phyloP scores from a whole-genome alignment of 768 basidiomycete genomes.

The Melanogaster broomeanus region DNA sequence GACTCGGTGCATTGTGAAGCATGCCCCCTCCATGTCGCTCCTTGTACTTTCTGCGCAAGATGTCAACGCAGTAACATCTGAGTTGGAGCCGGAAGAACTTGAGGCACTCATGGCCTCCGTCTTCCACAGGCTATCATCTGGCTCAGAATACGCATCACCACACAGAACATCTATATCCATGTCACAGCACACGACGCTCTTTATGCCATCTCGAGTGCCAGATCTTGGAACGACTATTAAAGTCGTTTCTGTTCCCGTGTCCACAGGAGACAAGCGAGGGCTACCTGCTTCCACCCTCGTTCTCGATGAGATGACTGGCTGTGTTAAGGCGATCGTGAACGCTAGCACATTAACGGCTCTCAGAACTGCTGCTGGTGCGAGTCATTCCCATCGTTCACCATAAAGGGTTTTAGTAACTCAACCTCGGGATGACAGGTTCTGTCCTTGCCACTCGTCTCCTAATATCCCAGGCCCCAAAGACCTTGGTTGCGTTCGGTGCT shows the following conservation, averaged over 20 bases:
- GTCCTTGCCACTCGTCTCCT: conserved; percentile 64
- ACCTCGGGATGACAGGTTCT: conserved; percentile 49
- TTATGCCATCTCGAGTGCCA: conserved; percentile 79
- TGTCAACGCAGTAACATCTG: conserved; percentile 50
- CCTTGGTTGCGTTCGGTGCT: conserved; percentile 68
- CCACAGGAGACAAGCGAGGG: conserved; percentile 46
- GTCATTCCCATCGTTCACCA: background rate
- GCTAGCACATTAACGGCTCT: conserved; percentile 77
- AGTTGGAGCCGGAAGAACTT: conserved; percentile 47
- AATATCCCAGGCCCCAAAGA: conserved; percentile 39
- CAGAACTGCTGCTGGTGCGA: conserved; percentile 76
- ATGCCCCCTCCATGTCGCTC: conserved; percentile 39
- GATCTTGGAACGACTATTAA: conserved; percentile 67
- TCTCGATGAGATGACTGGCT: conserved; percentile 69
- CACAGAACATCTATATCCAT: conserved; percentile 60
- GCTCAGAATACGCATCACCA: conserved; percentile 39
- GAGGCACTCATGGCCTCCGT: conserved; percentile 59
- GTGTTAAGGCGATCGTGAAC: conserved; percentile 76
- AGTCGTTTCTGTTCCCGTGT: conserved; percentile 73
- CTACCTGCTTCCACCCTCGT: conserved; percentile 78
- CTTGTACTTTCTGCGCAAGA: conserved; percentile 64
- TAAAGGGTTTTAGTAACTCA: background rate
- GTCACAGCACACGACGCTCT: conserved; percentile 59
- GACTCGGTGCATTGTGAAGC: too few relatives aligned
- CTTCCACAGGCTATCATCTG: conserved; percentile 50